Base-by-base conservation (phyloP, 2,329 filamentous ascomycete genomes). In the Neophaeococcomyces aloes region DNA sequence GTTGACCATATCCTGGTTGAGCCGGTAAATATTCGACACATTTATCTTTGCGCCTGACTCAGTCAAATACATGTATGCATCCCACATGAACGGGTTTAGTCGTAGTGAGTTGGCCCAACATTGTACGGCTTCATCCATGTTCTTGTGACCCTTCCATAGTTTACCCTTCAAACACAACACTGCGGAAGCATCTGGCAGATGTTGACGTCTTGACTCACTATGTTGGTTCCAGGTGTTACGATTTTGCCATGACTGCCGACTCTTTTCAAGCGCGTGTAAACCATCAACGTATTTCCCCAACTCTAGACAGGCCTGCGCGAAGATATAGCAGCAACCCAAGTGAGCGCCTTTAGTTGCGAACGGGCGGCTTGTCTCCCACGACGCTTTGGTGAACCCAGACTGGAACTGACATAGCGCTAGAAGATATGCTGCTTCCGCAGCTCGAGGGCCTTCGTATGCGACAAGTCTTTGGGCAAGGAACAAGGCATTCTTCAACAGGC, bases 21-120 rank as follows among this genome's bases (percentile, higher is more conserved):
- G 67, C 59, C 80, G 86, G 67, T 94, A 98, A 49, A 95, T 83
- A 57, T 93, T 94, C 19, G 80, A 75, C 7, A 91, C 79, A 44
- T 84, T 79, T 43, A 96, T 74, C 52, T 79, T 80, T 62, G 56
- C 61, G 67, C 76, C 78, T 33, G 76, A 85, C 58, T 95, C 87
- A 60, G 88, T 94, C 6, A 98, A 73, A 13, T 78, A 82, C 17
- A 81, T 79, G 57, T 96, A 96, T 0, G 89, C 88, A 69, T 98
- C 91, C 91, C 91, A 98, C 76, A 94, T 91, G 63, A 96, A 89
- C 1, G 91, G 88, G 57, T 96, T 98, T 43, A 80, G 63, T 64
- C 88, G 93, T 56, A 98, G 68, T 4, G 88, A 79, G 48, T 93
- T 86, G 53, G 94, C 86, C 59, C 91, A 96, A 61, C 78, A 86